Base-by-base conservation (phyloP, 768 basidiomycete genomes). In the Podaxis sp. region DNA sequence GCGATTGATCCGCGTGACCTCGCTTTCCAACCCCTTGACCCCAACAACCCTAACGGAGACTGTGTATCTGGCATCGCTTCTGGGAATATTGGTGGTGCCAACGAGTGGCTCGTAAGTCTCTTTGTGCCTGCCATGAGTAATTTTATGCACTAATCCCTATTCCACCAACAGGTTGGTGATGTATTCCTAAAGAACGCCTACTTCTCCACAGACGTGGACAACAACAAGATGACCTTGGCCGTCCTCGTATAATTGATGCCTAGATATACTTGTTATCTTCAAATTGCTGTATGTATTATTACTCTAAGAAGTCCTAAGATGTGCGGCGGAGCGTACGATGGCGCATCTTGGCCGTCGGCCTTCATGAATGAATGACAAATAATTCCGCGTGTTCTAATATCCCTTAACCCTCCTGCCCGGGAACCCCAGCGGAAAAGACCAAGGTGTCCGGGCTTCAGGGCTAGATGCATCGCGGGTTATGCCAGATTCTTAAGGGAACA, bases 31-130 rank as follows among this genome's bases (percentile, higher is more conserved):
- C 84, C 87, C 4, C 50, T 84, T 7, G 71, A 86, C 65, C 67
- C 68, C 55, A 78, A 76, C 53, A 61, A 87, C 62, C 78, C 79
- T 32, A 71, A 74, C 2, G 83, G 85, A 18, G 72, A 75, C 46
- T 92, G 90, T 66, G 70, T 77, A 9, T 86, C 86, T 32, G 84
- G 87, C 2, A 85, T 92, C 65, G 76, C 76, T 11, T 71, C 80
- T 3, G 85, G 85, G 9, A 71, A 76, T 23, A 72, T 87, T 28
- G 82, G 78, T 37, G 77, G 78, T 50, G 73, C 76, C 13, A 76
- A 70, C 7, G 76, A 83, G 57, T 89, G 87, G 89, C 76, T 90
- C 65, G 84, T 89, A 61, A 76, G 86, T 71, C 62, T 65, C 36
- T 65, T 53, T 42, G 27, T n/a, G 18, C 61, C 58, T n/a, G 11